Evolutionary conservation across 345 rosid species (phyloP).

Genomic region (Physaria fendleri): DNA sequence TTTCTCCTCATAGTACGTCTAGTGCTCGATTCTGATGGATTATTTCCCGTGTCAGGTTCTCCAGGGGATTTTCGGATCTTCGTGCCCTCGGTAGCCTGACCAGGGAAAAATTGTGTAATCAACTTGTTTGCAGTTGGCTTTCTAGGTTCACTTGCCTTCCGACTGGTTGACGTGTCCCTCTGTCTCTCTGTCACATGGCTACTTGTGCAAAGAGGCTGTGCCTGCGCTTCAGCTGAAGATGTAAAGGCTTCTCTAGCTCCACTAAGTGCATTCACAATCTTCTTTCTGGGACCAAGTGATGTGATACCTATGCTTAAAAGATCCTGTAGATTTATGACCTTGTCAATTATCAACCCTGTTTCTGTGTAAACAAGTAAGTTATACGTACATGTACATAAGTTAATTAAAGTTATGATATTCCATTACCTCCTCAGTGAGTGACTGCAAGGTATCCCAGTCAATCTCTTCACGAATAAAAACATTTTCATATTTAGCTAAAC

Average conservation of each 20-base stretch:
- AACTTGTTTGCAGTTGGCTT: conserved; percentile 54
- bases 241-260: conserved; percentile 39
- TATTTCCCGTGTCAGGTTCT: conserved; percentile 25
- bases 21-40: conserved; percentile 30
- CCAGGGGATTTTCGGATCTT: conserved; percentile 32
- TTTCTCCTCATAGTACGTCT: conserved; percentile 34
- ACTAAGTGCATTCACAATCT: conserved; percentile 65
- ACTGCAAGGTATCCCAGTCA: conserved; percentile 74
- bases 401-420: background rate
- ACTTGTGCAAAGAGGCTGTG: conserved; percentile 21
- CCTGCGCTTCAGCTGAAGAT: conserved; percentile 22
- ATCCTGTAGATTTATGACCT: conserved; percentile 41
- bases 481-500: conserved; percentile 61
- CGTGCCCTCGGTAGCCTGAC: conserved; percentile 31
- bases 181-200: conserved; percentile 30
- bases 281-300: conserved; percentile 92
- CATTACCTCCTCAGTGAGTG: conserved; percentile 83
- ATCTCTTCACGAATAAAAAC: conserved; percentile 75
- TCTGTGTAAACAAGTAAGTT: background rate
- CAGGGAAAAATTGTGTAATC: conserved; percentile 81
- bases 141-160: conserved; percentile 33
- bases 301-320: conserved; percentile 67
- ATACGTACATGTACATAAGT: background rate
- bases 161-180: conserved; percentile 28
- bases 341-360: background rate